phyloP scores from a whole-genome alignment of 768 basidiomycete genomes.

The Dacryopinax primogenitus region DNA sequence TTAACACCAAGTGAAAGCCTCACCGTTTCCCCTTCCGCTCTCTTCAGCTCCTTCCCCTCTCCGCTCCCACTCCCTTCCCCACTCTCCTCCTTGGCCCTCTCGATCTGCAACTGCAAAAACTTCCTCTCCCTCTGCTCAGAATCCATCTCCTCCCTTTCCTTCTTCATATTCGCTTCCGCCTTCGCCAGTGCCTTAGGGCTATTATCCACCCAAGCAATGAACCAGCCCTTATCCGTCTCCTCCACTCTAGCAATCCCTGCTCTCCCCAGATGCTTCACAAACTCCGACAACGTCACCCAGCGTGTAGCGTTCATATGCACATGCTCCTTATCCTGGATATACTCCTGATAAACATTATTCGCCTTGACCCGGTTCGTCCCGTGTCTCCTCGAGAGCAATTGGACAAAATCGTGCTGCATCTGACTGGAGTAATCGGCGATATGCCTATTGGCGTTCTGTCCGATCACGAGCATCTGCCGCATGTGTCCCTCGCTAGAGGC shows the following conservation, averaged over 20 bases:
- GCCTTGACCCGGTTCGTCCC: constrained; percentile 90
- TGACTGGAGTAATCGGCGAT: constrained; percentile 78
- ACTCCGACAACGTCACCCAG: constrained; percentile 97
- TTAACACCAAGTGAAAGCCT: constrained; percentile 43
- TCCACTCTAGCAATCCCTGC: constrained; percentile 81
- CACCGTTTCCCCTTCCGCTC: constrained; percentile 26
- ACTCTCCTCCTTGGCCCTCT: constrained; percentile 52
- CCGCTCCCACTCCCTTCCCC: constrained; percentile 9
- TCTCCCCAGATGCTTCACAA: constrained; percentile 77
- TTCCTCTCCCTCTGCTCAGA: constrained; percentile 90
- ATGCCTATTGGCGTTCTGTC: constrained; percentile 83
- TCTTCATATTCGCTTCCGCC: constrained; percentile 78
- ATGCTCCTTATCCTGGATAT: constrained; percentile 85
- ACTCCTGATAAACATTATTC: constrained; percentile 95
- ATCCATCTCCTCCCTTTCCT: constrained; percentile 78
- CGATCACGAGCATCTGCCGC: constrained; percentile 93
- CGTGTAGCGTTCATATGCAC: constrained; percentile 97
- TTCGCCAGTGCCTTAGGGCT: constrained; percentile 88
- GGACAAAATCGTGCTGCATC: constrained; percentile 89
- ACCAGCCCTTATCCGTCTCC: constrained; percentile 98
- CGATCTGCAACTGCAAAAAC: constrained; percentile 86
- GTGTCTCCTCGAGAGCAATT: constrained; percentile 74
- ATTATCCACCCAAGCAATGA: constrained; percentile 93
- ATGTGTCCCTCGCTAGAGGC: constrained; percentile 77
- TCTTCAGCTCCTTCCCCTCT: constrained; percentile 21